Conservation (phyloP, 768 basidiomycete genomes). For the Gymnopilus dilepis region DNA sequence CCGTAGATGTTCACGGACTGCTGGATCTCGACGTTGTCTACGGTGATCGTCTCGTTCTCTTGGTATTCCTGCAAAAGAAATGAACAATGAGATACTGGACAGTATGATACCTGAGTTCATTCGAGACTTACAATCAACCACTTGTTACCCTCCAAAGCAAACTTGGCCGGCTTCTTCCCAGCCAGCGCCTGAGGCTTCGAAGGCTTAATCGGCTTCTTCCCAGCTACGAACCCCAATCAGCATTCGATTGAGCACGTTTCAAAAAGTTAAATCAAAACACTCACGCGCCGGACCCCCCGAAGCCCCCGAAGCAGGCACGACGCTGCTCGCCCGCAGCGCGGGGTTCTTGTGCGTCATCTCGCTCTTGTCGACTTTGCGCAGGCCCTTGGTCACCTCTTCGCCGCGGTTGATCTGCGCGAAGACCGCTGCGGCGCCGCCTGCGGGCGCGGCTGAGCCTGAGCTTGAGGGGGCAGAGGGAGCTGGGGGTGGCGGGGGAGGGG, state of each 20-base stretch:
- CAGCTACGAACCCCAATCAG: slow-evolving; percentile 29
- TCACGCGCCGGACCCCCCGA: slow-evolving; percentile 32
- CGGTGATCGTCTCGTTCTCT: slow-evolving; percentile 79
- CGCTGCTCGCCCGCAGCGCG: slow-evolving; percentile 70
- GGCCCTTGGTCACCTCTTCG: slow-evolving; percentile 84
- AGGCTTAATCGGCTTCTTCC: slow-evolving; percentile 78
- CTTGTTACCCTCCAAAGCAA: slow-evolving; percentile 88
- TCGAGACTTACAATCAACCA: slow-evolving; percentile 84
- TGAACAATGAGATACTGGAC: no score
- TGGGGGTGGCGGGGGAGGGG: slow-evolving; percentile 62
- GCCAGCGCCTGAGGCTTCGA: slow-evolving; percentile 82
- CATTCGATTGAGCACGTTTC: background rate
- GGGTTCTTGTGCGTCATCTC: slow-evolving; percentile 99
- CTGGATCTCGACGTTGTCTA: slow-evolving; percentile 77
- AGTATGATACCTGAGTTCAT: no score
- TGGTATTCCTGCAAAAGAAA: slow-evolving; percentile 77
- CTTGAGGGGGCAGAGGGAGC: slow-evolving; percentile 50
- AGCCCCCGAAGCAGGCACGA: slow-evolving; percentile 46
- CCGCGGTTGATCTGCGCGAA: slow-evolving; percentile 93
- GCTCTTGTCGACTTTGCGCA: slow-evolving; percentile 94
- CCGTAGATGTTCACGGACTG: slow-evolving; percentile 90
- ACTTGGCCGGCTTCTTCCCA: slow-evolving; percentile 92
- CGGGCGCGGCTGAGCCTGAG: no score
- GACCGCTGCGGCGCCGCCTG: slow-evolving; percentile 74
- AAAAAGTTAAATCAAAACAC: slow-evolving; percentile 17